Percentiles rank a stretch among this genome's conserved stretches.
phyloP scores from a whole-genome alignment of 23 red algal species.

The Gracilaria gracilis region DNA sequence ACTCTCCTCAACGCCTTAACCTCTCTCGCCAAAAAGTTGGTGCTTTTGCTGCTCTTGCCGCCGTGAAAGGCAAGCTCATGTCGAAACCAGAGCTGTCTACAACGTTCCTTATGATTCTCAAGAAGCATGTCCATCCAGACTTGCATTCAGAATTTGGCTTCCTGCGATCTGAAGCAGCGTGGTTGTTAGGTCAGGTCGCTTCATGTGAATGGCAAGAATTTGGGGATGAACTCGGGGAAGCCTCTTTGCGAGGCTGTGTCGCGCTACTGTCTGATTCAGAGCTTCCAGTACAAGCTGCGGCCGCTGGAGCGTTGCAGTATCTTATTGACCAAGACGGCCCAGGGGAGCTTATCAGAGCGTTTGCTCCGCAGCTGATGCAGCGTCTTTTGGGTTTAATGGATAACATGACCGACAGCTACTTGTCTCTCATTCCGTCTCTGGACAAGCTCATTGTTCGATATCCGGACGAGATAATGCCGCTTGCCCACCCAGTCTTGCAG shows the following conservation, averaged over 20 bases:
- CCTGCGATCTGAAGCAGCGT: conserved; percentile 76
- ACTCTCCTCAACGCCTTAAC: conserved; percentile 24
- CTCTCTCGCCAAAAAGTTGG: conserved; percentile 79
- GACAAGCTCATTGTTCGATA: conserved; percentile 79
- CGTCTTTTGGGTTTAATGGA: conserved; percentile 73
- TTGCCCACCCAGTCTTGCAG: conserved; percentile 55
- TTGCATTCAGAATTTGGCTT: conserved; percentile 81
- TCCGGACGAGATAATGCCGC: conserved; percentile 79
- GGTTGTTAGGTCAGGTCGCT: conserved; percentile 87
- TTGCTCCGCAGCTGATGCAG: conserved; percentile 71
- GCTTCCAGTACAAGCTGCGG: conserved; percentile 76
- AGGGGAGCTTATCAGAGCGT: conserved; percentile 32
- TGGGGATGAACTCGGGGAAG: conserved; percentile 37
- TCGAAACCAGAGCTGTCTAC: conserved; percentile 50
- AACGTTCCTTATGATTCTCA: conserved; percentile 62
- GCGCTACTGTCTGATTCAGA: conserved; percentile 74
- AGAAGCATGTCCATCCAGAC: conserved; percentile 65
- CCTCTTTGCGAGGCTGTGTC: conserved; percentile 61
- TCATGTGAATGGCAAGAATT: conserved; percentile 59
- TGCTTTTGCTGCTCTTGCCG: conserved; percentile 71
- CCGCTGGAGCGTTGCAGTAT: conserved; percentile 72
- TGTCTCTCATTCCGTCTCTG: conserved; percentile 71
- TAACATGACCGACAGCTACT: conserved; percentile 77
- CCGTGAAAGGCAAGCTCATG: conserved; percentile 79
- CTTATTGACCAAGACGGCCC: conserved; percentile 71